These are phyloP conservation scores for Lentinula raphanica DNA, from an alignment of 768 basidiomycete species.

Conservation along the genomic window DNA sequence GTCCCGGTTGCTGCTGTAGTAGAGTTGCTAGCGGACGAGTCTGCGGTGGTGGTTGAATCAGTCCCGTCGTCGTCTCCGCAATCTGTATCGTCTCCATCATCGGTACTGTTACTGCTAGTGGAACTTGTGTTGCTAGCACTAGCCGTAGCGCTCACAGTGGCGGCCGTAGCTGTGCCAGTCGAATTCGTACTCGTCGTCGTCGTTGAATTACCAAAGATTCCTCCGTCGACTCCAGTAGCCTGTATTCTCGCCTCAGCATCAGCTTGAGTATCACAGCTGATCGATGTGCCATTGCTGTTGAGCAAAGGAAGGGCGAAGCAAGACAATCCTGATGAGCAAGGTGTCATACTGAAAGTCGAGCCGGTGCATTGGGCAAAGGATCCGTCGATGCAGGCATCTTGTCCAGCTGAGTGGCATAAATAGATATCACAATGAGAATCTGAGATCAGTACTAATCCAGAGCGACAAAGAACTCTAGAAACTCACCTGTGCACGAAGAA, in stretches of 20 bases:
- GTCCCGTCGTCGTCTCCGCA: neutral
- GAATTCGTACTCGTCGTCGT: neutral
- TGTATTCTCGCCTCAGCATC: constrained; percentile 38
- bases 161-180: neutral
- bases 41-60: neutral
- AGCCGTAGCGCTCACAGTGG: neutral
- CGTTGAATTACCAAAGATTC: constrained; percentile 27
- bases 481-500: constrained; percentile 44
- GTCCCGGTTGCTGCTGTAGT: neutral
- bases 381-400: constrained; percentile 34
- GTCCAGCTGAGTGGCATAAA: constrained; percentile 24
- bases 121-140: neutral
- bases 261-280: constrained; percentile 35
- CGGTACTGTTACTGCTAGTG: neutral
- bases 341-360: constrained; percentile 33
- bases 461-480: neutral
- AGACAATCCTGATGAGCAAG: constrained; percentile 28
- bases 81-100: constrained; percentile 3
- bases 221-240: constrained; percentile 39
- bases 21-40: neutral
- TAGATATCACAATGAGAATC: too few species aligned
- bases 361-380: constrained; percentile 40
- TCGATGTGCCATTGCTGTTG: constrained; percentile 38
- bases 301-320: constrained; percentile 49
- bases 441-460: constrained; percentile 11